Conservation (phyloP, 2,329 filamentous ascomycete species). For the Verticillium dahliae region DNA sequence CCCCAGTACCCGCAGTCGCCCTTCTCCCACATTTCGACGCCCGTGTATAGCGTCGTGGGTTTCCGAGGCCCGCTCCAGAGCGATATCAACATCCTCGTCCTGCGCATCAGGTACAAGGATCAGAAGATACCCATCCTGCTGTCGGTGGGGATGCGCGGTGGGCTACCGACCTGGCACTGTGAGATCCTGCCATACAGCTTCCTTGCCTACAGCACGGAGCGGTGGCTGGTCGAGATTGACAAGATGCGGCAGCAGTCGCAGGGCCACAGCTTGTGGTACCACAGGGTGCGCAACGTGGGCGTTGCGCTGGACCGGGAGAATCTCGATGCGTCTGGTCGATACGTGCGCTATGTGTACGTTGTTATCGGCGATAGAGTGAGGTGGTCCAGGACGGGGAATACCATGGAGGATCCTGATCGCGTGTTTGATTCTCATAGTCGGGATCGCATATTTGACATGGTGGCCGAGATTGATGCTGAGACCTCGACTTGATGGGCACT, state of each 20-base stretch:
- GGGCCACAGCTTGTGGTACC: background rate
- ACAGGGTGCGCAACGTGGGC: background rate
- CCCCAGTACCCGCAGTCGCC: conserved; percentile 7
- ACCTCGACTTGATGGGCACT: no score
- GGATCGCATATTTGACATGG: no score
- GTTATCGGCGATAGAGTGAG: background rate
- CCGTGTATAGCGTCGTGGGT: conserved; percentile 5
- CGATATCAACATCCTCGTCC: conserved; percentile 1
- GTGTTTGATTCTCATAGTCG: no score
- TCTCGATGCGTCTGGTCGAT: conserved; percentile 9
- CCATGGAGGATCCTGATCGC: no score
- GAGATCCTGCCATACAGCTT: conserved; percentile 1
- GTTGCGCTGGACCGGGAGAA: conserved; percentile 2
- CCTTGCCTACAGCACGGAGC: background rate
- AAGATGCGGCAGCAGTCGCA: background rate
- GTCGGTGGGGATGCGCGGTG: background rate
- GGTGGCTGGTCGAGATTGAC: conserved; percentile 2
- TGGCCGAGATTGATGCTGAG: no score
- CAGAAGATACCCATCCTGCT: conserved; percentile 1
- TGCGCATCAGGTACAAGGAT: background rate
- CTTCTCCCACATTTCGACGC: conserved; percentile 3
- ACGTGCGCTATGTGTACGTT: background rate
- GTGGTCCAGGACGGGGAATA: no score
- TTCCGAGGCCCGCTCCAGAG: conserved; percentile 1
- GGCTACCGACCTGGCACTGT: background rate